These are phyloP conservation scores for Suillus subluteus DNA, from an alignment of 768 basidiomycete species.

Conservation along the genomic window DNA sequence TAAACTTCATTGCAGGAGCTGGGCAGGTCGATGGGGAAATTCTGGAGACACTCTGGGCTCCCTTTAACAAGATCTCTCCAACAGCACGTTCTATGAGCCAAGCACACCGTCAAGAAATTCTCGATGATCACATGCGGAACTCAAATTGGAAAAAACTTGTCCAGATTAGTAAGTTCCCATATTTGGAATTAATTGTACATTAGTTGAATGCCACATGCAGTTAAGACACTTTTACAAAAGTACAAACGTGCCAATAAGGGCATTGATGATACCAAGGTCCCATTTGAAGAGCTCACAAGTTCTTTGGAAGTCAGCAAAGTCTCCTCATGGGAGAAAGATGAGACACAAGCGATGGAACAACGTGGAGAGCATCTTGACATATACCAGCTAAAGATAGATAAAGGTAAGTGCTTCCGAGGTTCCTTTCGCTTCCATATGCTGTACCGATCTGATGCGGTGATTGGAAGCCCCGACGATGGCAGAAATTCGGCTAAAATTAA, in stretches of 20 bases:
- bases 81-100: no score
- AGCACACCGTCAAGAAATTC: no score
- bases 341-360: background rate
- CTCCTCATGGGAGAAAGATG: slow-evolving; percentile 1
- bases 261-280: slow-evolving; percentile 4
- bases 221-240: no score
- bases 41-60: slow-evolving; percentile 33
- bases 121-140: no score
- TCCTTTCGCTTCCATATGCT: background rate
- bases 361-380: slow-evolving; percentile 7
- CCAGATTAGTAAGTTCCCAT: no score
- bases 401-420: background rate
- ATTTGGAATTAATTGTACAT: no score
- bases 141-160: no score
- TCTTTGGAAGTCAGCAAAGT: slow-evolving; percentile 5
- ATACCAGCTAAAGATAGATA: slow-evolving; percentile 9
- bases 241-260: slow-evolving; percentile 7
- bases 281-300: slow-evolving; percentile 4
- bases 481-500: slow-evolving; percentile 4
- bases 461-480: slow-evolving; percentile 8
- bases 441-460: background rate
- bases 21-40: slow-evolving; percentile 34
- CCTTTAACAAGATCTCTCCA: no score
- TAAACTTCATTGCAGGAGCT: slow-evolving; percentile 25
- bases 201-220: no score